These are phyloP conservation scores for Gaertneriomyces semiglobifer DNA, from an alignment of 192 early-diverging fungal species.

Conservation along the genomic window DNA sequence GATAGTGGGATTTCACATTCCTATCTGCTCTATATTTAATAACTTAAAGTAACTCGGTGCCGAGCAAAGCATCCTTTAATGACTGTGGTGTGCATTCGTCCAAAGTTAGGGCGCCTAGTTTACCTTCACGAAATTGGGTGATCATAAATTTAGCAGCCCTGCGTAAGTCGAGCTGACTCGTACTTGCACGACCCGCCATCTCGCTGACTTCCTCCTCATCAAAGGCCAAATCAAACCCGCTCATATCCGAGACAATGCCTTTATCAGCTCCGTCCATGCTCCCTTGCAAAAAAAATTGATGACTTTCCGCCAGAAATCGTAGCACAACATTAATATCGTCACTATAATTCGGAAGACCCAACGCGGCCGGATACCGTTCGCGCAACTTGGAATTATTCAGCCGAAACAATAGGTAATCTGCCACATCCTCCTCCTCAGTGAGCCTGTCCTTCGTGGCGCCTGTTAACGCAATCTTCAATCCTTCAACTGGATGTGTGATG, in stretches of 20 bases:
- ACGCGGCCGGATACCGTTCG: slow-evolving; percentile 45
- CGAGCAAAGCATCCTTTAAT: not conserved
- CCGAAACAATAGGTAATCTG: slow-evolving; percentile 84
- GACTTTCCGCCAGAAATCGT: slow-evolving; percentile 49
- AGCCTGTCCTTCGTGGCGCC: slow-evolving; percentile 85
- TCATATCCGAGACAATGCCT: not conserved
- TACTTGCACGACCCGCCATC: slow-evolving; percentile 35
- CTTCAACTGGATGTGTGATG: slow-evolving; percentile 72
- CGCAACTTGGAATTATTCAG: slow-evolving; percentile 57
- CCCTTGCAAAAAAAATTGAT: slow-evolving; percentile 7
- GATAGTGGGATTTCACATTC: too few relatives aligned
- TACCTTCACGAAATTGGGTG: slow-evolving; percentile 77
- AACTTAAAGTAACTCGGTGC: not conserved
- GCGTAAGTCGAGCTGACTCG: slow-evolving; percentile 61
- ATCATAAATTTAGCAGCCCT: slow-evolving; percentile 71
- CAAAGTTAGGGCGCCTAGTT: slow-evolving; percentile 74
- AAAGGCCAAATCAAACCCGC: slow-evolving; percentile 16
- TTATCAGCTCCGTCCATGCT: not conserved
- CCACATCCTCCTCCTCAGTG: slow-evolving; percentile 75
- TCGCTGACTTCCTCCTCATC: slow-evolving; percentile 21
- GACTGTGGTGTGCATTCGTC: slow-evolving; percentile 59
- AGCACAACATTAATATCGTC: slow-evolving; percentile 70
- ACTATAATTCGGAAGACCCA: slow-evolving; percentile 61
- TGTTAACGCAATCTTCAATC: slow-evolving; percentile 87
- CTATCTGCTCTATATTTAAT: too few relatives aligned